Conservation (phyloP, 768 basidiomycete species). For the Suillus lakei region DNA sequence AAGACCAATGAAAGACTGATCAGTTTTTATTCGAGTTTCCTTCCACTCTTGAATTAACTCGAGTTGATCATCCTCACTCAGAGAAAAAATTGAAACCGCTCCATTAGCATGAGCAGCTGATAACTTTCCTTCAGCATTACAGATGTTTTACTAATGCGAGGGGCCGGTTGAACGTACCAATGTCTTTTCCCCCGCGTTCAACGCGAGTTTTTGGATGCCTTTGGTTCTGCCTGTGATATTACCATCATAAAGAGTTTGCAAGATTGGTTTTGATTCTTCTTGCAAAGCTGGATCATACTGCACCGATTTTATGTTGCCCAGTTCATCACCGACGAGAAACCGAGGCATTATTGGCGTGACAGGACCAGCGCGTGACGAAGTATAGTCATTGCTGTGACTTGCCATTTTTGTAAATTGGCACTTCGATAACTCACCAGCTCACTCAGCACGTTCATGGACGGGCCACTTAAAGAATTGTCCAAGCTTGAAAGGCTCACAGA, state of each 20-base stretch:
- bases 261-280: constrained; percentile 38
- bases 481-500: constrained; percentile 73
- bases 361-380: neutral
- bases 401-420: constrained; percentile 14
- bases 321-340: constrained; percentile 79
- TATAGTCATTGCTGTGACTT: constrained; percentile 25
- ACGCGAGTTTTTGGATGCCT: constrained; percentile 45
- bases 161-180: constrained; percentile 41
- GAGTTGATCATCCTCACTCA: constrained; percentile 48
- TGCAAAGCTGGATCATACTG: constrained; percentile 40
- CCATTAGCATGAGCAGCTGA: constrained; percentile 70
- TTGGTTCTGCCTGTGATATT: constrained; percentile 36
- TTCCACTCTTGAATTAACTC: constrained; percentile 57
- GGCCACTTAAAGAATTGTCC: constrained; percentile 74
- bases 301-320: constrained; percentile 74
- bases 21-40: constrained; percentile 59
- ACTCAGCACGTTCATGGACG: constrained; percentile 57
- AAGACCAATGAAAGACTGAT: constrained; percentile 67
- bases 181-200: constrained; percentile 34
- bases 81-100: constrained; percentile 45
- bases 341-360: constrained; percentile 52
- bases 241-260: constrained; percentile 41
- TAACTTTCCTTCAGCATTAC: constrained; percentile 58
- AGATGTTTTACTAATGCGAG: constrained; percentile 18
- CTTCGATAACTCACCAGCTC: neutral